Evolutionary conservation across 805 yeast genomes (phyloP).

Genomic region (Wickerhamiella parazyma): DNA sequence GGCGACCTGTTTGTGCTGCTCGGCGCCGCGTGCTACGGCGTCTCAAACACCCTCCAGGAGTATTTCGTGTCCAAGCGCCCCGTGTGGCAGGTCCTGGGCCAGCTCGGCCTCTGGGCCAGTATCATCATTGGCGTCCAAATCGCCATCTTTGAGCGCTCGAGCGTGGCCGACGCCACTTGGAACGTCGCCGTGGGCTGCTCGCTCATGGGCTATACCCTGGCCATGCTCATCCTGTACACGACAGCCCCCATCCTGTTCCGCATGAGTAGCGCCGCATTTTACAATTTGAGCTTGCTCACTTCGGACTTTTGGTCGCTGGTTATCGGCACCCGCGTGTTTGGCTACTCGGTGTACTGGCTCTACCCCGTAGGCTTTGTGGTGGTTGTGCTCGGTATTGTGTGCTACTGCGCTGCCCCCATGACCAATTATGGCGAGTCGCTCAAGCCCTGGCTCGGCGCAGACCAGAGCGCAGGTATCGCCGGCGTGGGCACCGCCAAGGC

Average conservation of each 20-base stretch:
- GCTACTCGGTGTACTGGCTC: slow-evolving; percentile 33
- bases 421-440: slow-evolving; percentile 28
- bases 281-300: slow-evolving; percentile 32
- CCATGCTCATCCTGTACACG: slow-evolving; percentile 29
- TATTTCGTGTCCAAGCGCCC: slow-evolving; percentile 34
- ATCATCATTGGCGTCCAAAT: slow-evolving; percentile 33
- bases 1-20: slow-evolving; percentile 33
- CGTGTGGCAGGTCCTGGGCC: slow-evolving; percentile 32
- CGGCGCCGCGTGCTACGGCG: slow-evolving; percentile 34
- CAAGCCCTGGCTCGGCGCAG: slow-evolving; percentile 32
- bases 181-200: slow-evolving; percentile 30
- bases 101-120: slow-evolving; percentile 31
- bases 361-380: slow-evolving; percentile 35
- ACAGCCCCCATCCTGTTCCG: slow-evolving; percentile 33
- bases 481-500: slow-evolving; percentile 26
- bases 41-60: slow-evolving; percentile 33
- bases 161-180: slow-evolving; percentile 29
- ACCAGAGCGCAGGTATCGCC: slow-evolving; percentile 24
- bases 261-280: slow-evolving; percentile 35
- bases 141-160: slow-evolving; percentile 31
- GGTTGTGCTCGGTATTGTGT: slow-evolving; percentile 30
- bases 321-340: slow-evolving; percentile 33
- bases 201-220: slow-evolving; percentile 31
- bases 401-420: slow-evolving; percentile 29
- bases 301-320: slow-evolving; percentile 35